These are phyloP conservation scores for Chimonanthus salicifolius DNA, from an alignment of 164 flowering plant species.

Conservation along the genomic window DNA sequence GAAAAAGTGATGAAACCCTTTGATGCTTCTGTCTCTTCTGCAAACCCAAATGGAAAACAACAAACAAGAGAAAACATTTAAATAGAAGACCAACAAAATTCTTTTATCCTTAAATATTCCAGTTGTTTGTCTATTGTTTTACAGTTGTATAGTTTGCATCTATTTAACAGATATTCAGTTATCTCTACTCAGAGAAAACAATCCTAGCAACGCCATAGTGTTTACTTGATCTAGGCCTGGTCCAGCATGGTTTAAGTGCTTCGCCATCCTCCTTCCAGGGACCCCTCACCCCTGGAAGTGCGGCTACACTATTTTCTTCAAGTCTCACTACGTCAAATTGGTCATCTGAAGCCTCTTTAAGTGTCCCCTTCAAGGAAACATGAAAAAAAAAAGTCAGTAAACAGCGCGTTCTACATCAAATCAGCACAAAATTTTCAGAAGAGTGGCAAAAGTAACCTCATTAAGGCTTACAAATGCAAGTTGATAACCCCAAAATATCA, in stretches of 20 bases:
- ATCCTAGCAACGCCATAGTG: constrained; percentile 1
- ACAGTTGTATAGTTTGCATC: no score
- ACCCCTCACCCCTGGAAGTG: constrained; percentile 29
- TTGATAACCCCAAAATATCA: neutral
- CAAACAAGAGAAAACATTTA: neutral
- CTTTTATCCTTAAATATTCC: neutral
- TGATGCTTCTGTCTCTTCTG: constrained; percentile 46
- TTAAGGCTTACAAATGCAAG: neutral
- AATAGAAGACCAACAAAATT: neutral
- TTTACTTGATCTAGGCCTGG: constrained; percentile 40
- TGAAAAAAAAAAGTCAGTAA: neutral
- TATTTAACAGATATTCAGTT: no score
- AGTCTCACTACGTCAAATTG: constrained; percentile 25
- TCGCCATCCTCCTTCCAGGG: constrained; percentile 52
- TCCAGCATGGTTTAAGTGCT: constrained; percentile 66
- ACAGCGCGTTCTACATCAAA: neutral
- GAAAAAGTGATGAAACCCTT: constrained; percentile 78
- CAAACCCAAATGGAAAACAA: constrained; percentile 5
- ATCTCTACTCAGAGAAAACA: no score
- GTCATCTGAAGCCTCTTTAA: constrained; percentile 26
- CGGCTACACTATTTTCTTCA: constrained; percentile 28
- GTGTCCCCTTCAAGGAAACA: constrained; percentile 30
- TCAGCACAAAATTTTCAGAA: neutral
- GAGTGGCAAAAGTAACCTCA: neutral
- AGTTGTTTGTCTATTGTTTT: no score